phyloP scores from a whole-genome alignment of 352 stramenopile genomes.

The Pythium brachiatum region DNA sequence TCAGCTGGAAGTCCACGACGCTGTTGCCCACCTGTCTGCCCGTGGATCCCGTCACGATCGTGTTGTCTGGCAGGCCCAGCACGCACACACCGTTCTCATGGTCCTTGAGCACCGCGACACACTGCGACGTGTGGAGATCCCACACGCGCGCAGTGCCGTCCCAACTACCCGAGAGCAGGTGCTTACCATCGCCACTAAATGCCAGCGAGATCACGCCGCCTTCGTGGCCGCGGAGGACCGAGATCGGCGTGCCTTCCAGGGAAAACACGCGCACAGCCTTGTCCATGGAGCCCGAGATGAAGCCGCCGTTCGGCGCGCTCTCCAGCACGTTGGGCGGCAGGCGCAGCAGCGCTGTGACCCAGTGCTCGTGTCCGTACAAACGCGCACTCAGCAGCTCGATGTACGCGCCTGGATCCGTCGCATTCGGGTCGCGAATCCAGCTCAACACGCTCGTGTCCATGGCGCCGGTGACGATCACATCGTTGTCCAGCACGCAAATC shows the following conservation, averaged over 20 bases:
- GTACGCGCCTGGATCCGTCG: slow-evolving; percentile 24
- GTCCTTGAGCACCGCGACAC: slow-evolving; percentile 50
- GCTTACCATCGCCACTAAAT: slow-evolving; percentile 33
- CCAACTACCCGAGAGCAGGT: slow-evolving; percentile 78
- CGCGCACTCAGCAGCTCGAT: slow-evolving; percentile 46
- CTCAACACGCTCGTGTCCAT: slow-evolving; percentile 70
- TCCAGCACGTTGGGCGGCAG: slow-evolving; percentile 32
- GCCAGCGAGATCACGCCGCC: slow-evolving; percentile 75
- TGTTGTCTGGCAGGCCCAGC: slow-evolving; percentile 53
- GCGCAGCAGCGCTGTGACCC: slow-evolving; percentile 61
- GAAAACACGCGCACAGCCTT: slow-evolving; percentile 70
- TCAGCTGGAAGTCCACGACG: slow-evolving; percentile 75
- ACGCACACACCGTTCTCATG: slow-evolving; percentile 88
- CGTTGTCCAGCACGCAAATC: slow-evolving; percentile 45
- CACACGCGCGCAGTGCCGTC: slow-evolving; percentile 77
- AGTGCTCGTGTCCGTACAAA: slow-evolving; percentile 81
- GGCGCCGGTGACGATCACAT: slow-evolving; percentile 61
- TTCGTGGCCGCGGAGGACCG: slow-evolving; percentile 57
- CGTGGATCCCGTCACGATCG: slow-evolving; percentile 74
- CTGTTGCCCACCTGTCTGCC: slow-evolving; percentile 71
- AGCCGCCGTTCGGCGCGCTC: slow-evolving; percentile 36
- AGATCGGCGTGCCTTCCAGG: slow-evolving; percentile 39
- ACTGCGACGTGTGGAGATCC: slow-evolving; percentile 50
- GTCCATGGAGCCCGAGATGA: slow-evolving; percentile 82
- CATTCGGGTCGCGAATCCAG: slow-evolving; percentile 43